Base-by-base conservation (phyloP, 257 asterid species). In the Echites panduratus region DNA sequence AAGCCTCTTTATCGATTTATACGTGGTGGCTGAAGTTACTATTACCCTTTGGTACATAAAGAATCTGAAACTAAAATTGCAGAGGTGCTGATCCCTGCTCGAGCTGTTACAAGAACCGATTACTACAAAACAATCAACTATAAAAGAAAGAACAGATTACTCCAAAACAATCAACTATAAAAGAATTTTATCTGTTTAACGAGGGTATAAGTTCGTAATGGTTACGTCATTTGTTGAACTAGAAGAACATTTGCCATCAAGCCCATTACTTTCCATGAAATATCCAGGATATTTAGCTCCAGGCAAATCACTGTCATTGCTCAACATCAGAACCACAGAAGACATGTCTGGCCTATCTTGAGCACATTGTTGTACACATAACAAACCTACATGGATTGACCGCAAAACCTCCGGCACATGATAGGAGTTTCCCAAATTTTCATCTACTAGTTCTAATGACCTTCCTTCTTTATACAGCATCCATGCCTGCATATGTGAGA, bases 341-440 rank as follows among this genome's bases (percentile, higher is more conserved):
- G 84, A 73, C 87, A 84, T 84, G 49, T 47, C 62, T 57, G 88
- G 88, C 73, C 85, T 82, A 41, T 71, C 85, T 14, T 75, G 73
- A 5, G 80, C 79, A 69, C 62, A 44, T 47, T 76, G 70, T 70
- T 84, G 85, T n/a, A 79, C 87, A 53, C 85, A 84, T 61, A 84
- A 50, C 17, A 84, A 59, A 1, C 85, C 87, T 0, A 84, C 85
- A 7, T 81, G 84, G 26, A 81, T 70, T 10, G 80, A 73, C 64
- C 88, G 43, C 24, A 75, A 47, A 16, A 81, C 76, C 77, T 84
- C 77, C 11, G 49, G 20, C 45, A 38, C n/a, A 27, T 59, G 10
- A 22, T 35, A 64, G 9, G 79, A 63, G 66, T 41, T 68, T 20
- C 17, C 26, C 27, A 81, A 27, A 47, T 66, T 57, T 41, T 68